These are phyloP conservation scores for Populus tomentosa DNA, from an alignment of 441 rosid species.

Conservation along the genomic window DNA sequence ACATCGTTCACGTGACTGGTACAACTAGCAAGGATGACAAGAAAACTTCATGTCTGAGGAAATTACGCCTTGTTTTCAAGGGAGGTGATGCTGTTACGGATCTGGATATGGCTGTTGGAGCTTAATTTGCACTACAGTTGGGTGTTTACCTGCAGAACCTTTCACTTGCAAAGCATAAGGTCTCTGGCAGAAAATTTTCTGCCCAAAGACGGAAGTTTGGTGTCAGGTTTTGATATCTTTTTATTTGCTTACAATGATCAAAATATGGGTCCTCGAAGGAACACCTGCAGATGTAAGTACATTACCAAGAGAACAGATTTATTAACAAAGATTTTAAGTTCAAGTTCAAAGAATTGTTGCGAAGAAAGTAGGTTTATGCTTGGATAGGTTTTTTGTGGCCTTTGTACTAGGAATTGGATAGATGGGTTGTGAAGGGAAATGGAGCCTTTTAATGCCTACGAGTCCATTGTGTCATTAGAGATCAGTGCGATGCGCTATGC, in stretches of 20 bases:
- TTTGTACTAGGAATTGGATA: not conserved
- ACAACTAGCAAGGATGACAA: slow-evolving; percentile 41
- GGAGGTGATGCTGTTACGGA: slow-evolving; percentile 64
- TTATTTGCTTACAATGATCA: not conserved
- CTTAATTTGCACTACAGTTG: slow-evolving; percentile 23
- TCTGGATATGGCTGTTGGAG: slow-evolving; percentile 83
- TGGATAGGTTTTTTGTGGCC: not conserved
- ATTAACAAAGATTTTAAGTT: not conserved
- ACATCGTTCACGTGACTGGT: slow-evolving; percentile 65
- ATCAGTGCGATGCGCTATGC: not conserved
- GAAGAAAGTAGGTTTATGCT: not conserved
- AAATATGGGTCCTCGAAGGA: not conserved
- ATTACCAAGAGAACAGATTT: not conserved
- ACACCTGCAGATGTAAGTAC: slow-evolving; percentile 1
- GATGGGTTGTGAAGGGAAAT: not conserved
- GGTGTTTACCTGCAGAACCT: not conserved
- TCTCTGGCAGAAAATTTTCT: not conserved
- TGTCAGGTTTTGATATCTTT: slow-evolving; percentile 2
- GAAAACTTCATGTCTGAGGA: slow-evolving; percentile 56
- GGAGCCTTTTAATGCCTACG: not conserved
- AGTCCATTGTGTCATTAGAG: not conserved
- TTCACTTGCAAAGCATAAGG: not conserved
- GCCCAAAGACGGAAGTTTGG: not conserved
- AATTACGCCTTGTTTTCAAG: slow-evolving; percentile 62
- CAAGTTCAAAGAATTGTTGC: not conserved